These are phyloP conservation scores for Fusarium mundagurra DNA, from an alignment of 2,329 filamentous ascomycete species.

Conservation along the genomic window DNA sequence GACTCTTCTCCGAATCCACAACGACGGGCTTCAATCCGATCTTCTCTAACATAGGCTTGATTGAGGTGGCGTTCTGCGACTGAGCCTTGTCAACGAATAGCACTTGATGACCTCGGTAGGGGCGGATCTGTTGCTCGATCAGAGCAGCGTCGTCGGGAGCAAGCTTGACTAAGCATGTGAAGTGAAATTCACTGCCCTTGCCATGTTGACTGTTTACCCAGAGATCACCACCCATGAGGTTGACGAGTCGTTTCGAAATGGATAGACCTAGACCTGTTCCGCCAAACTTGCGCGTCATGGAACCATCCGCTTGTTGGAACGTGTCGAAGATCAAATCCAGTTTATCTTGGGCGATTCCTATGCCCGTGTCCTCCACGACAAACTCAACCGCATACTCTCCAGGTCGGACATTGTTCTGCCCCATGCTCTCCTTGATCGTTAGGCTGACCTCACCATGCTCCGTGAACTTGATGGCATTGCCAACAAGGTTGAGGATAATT, in stretches of 20 bases:
- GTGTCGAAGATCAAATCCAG: constrained; percentile 98
- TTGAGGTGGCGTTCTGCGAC: constrained; percentile 79
- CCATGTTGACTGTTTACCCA: constrained; percentile 96
- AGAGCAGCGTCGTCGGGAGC: constrained; percentile 80
- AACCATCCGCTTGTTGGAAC: constrained; percentile 97
- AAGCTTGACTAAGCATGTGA: constrained; percentile 90
- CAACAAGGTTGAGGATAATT: constrained; percentile 96
- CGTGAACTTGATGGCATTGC: constrained; percentile 99
- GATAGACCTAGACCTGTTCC: constrained; percentile 93
- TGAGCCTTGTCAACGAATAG: constrained; percentile 94
- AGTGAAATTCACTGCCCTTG: constrained; percentile 93
- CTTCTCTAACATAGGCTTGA: constrained; percentile 79
- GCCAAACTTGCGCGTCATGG: constrained; percentile 94
- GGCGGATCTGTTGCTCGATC: constrained; percentile 84
- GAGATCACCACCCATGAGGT: constrained; percentile 94
- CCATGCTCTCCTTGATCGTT: constrained; percentile 77
- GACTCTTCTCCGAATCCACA: constrained; percentile 80
- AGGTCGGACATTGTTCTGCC: constrained; percentile 69
- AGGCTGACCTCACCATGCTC: constrained; percentile 96
- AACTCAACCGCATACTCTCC: constrained; percentile 96
- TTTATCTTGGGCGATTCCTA: constrained; percentile 95
- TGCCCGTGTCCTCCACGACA: constrained; percentile 94
- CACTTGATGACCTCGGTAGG: constrained; percentile 93
- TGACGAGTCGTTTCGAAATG: constrained; percentile 94
- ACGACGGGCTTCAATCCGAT: constrained; percentile 85